Conservation (phyloP, 192 early-diverging fungal species). For the Glomus cerebriforme region DNA sequence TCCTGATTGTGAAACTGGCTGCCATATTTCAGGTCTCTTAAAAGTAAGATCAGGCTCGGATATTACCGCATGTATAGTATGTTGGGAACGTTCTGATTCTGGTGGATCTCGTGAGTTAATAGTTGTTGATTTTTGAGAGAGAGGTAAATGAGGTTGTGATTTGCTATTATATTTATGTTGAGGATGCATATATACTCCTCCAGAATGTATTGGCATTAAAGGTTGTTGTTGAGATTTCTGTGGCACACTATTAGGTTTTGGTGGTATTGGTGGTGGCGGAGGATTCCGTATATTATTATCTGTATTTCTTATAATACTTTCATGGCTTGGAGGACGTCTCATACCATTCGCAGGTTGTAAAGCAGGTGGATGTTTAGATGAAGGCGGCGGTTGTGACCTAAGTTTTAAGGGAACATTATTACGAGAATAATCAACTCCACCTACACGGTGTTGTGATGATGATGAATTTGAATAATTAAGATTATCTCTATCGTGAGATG, state of each 20-base stretch:
- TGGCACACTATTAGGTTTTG: neutral
- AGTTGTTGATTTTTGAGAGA: neutral
- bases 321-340: neutral
- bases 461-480: neutral
- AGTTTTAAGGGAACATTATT: neutral
- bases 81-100: neutral
- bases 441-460: neutral
- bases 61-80: neutral
- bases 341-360: conserved; percentile 2
- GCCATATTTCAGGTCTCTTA: neutral
- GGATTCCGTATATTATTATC: neutral
- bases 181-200: neutral
- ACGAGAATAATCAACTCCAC: neutral
- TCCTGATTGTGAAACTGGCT: neutral
- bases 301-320: neutral
- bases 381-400: neutral
- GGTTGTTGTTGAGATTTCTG: neutral
- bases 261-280: neutral
- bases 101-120: neutral
- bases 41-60: conserved; percentile 7
- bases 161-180: neutral
- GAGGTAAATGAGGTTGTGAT: conserved; percentile 17
- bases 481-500: neutral
- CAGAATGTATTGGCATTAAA: neutral
- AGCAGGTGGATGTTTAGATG: neutral